Conservation (phyloP, 495 filamentous ascomycete genomes). For the Neurospora tetrasperma region DNA sequence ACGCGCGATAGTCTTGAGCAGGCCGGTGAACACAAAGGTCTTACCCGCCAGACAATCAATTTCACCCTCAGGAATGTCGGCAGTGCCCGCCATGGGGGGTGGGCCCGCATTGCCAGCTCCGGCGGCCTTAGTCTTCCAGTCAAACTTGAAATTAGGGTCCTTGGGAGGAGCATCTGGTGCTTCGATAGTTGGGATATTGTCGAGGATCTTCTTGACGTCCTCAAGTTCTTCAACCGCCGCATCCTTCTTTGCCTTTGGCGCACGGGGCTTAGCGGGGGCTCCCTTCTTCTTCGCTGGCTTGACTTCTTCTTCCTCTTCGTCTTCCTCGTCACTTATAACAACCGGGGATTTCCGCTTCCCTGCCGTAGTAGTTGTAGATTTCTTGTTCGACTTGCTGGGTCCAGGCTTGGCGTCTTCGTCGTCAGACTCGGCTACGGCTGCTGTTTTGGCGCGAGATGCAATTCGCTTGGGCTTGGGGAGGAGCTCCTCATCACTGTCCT, state of each 20-base stretch:
- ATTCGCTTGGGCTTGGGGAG: conserved; percentile 39
- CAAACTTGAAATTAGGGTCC: conserved; percentile 59
- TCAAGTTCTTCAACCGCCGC: conserved; percentile 48
- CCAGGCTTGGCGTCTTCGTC: conserved; percentile 27
- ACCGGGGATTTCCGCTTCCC: conserved; percentile 40
- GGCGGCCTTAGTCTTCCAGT: conserved; percentile 44
- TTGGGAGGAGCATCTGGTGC: conserved; percentile 71
- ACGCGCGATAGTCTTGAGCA: conserved; percentile 66
- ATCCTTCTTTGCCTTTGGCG: conserved; percentile 49
- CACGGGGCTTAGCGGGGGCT: conserved; percentile 49
- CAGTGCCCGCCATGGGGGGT: conserved; percentile 50
- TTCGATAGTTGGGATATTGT: conserved; percentile 70
- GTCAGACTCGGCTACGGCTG: conserved; percentile 31
- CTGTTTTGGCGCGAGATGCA: conserved; percentile 29
- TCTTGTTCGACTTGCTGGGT: conserved; percentile 27
- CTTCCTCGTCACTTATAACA: conserved; percentile 28
- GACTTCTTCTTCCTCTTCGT: conserved; percentile 32
- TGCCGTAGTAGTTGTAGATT: conserved; percentile 24
- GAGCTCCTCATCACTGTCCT: conserved; percentile 48
- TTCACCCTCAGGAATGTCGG: conserved; percentile 69
- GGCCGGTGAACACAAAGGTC: conserved; percentile 92
- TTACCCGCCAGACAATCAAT: conserved; percentile 91
- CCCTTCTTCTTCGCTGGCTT: conserved; percentile 52
- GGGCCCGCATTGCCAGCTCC: conserved; percentile 45
- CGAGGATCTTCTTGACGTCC: conserved; percentile 71